Evolutionary conservation across 2,329 filamentous ascomycete genomes (phyloP).

Genomic region (Neofusicoccum ribis): DNA sequence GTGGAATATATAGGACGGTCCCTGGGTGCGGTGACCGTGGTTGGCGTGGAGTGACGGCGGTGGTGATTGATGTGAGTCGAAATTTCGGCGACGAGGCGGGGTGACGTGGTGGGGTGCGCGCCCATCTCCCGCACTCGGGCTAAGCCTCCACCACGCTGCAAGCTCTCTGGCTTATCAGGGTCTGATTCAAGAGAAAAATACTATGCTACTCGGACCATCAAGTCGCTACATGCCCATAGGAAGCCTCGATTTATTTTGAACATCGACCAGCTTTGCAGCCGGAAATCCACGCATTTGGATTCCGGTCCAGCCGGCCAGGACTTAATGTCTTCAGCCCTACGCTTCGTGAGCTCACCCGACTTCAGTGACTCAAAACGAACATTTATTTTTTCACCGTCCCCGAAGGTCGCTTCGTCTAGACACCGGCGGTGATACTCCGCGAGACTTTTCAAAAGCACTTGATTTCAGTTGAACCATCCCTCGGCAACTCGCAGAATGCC

Average conservation of each 20-base stretch:
- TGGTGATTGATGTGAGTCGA: conserved; percentile 18
- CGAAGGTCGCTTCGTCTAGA: neutral
- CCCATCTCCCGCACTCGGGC: neutral
- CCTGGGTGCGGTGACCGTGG: neutral
- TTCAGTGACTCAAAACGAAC: neutral
- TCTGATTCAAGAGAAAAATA: too few relatives aligned
- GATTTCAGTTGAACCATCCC: neutral
- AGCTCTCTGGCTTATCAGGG: neutral
- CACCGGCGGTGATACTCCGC: neutral
- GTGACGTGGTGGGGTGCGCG: conserved; percentile 16
- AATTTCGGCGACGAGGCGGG: conserved; percentile 18
- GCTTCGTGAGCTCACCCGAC: neutral
- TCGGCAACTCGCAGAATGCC: neutral
- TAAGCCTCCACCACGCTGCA: neutral
- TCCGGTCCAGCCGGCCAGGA: too few relatives aligned
- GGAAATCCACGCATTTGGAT: too few relatives aligned
- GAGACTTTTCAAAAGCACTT: neutral
- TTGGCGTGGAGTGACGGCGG: conserved; percentile 10
- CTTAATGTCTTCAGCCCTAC: neutral
- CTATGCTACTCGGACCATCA: too few relatives aligned
- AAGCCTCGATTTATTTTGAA: too few relatives aligned
- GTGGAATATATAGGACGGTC: neutral
- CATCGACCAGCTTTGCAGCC: too few relatives aligned
- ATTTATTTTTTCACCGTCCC: neutral
- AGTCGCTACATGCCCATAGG: too few relatives aligned